Evolutionary conservation across 2,329 filamentous ascomycete genomes (phyloP).

Genomic region (Phaeomoniella chlamydospora): DNA sequence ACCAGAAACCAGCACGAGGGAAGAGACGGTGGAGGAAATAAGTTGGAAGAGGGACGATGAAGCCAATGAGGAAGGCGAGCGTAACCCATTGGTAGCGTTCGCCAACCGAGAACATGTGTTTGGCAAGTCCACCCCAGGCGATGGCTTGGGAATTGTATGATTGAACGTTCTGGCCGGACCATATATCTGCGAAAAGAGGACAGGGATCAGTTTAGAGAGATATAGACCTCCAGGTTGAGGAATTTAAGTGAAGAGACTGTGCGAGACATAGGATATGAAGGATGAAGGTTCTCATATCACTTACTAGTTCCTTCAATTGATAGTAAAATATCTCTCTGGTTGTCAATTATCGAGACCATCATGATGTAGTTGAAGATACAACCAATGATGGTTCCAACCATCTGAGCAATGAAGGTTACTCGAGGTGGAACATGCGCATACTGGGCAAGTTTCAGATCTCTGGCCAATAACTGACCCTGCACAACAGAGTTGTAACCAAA

Average conservation of each 20-base stretch:
- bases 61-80: slow-evolving; percentile 26
- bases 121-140: slow-evolving; percentile 23
- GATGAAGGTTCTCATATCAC: too few relatives aligned
- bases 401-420: slow-evolving; percentile 27
- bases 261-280: too few relatives aligned
- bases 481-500: slow-evolving; percentile 16
- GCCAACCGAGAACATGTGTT: slow-evolving; percentile 26
- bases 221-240: too few relatives aligned
- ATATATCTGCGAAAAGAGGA: too few relatives aligned
- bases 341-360: slow-evolving; percentile 29
- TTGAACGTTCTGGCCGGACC: slow-evolving; percentile 35
- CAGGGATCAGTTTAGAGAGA: too few relatives aligned
- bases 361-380: slow-evolving; percentile 31
- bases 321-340: slow-evolving; percentile 25
- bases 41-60: slow-evolving; percentile 27
- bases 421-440: slow-evolving; percentile 22
- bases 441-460: slow-evolving; percentile 21
- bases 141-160: slow-evolving; percentile 28
- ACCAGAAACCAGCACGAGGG: slow-evolving; percentile 14
- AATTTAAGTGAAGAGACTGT: too few relatives aligned
- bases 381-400: slow-evolving; percentile 9
- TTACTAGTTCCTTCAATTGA: slow-evolving; percentile 27
- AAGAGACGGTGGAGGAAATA: slow-evolving; percentile 19
- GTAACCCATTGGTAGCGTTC: slow-evolving; percentile 24
- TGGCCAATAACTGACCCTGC: slow-evolving; percentile 15